Evolutionary conservation across 1,284 basidiomycete species (phyloP), one percentile per base, ranked within the genome.

Genomic region (Xerocomus nothofagi): DNA sequence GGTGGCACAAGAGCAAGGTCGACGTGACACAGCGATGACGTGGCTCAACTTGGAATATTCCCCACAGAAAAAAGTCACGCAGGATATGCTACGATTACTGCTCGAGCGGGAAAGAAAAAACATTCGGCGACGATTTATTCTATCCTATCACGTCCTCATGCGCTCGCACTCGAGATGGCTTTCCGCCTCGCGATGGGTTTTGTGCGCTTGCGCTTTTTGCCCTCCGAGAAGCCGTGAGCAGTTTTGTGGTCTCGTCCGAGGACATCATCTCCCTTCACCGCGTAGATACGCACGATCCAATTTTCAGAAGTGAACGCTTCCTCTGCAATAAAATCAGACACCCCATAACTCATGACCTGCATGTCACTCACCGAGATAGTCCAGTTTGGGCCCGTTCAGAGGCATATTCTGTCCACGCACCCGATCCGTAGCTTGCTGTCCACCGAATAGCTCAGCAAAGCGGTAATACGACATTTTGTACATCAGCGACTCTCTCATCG

Each of bases 391-490:
- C n/a, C 89, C 87, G 7, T 73, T 73, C 52, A 76, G 72, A 1
- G 94, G 93, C 50, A 97, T 74, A 10, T 80, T 69, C 68, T 96
- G 93, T 44, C 86, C 77, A 39, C 94, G 80, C 5, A 97, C 94
- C 47, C 95, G 83, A 66, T 98, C 94, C 38, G 77, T 67, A 3
- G 86, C 83, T 49, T 82, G 81, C 31, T 76, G 59, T 36, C 86
- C 87, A 26, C 92, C 92, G 67, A 87, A 98, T 51, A 98, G 73
- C 60, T 96, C 92, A 50, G 82, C 73, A 75, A 94, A 98, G 85
- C 92, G 82, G 69, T 96, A 94, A 72, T 95, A 97, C 15, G 86
- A 90, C 93, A 97, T 93, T 77, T 98, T 98, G 75, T 98, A 98
- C 93, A 98, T 94, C 71, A 98, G 73, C 64, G 91, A 92, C 63